Evolutionary conservation across 768 basidiomycete genomes (phyloP).

Genomic region (Sarcodon sp.): DNA sequence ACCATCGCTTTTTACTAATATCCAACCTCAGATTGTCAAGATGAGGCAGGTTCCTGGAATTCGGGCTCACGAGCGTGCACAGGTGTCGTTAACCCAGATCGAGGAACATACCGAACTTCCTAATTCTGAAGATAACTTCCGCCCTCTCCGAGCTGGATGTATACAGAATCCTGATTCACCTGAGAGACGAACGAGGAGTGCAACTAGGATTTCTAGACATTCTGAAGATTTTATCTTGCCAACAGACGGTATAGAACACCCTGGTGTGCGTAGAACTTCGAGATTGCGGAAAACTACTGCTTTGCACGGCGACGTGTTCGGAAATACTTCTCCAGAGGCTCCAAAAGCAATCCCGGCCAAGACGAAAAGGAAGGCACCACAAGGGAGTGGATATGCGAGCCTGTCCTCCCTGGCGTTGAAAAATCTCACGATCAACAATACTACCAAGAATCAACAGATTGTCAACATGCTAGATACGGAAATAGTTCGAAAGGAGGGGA

Average conservation of each 20-base stretch:
- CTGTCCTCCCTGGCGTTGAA: constrained; percentile 62
- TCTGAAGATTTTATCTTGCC: constrained; percentile 24
- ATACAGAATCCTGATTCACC: no score
- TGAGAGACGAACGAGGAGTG: no score
- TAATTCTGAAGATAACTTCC: no score
- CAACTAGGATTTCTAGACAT: constrained; percentile 6
- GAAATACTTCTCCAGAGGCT: neutral
- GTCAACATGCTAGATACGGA: constrained; percentile 53
- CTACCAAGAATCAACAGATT: constrained; percentile 58
- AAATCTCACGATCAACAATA: constrained; percentile 62
- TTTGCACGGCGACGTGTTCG: no score
- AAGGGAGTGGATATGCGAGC: constrained; percentile 38
- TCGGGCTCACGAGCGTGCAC: no score
- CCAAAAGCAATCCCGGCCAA: constrained; percentile 1
- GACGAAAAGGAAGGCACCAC: constrained; percentile 8
- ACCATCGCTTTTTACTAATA: no score
- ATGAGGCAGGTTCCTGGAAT: no score
- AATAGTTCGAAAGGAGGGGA: constrained; percentile 55
- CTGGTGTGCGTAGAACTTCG: neutral
- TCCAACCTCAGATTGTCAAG: no score
- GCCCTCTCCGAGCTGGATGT: no score
- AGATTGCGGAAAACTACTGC: neutral
- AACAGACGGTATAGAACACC: constrained; percentile 9
- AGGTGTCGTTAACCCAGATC: no score
- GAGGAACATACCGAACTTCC: no score